Evolutionary conservation across 108 stramenopile species (phyloP).

Genomic region (Nannochloropsis salina): DNA sequence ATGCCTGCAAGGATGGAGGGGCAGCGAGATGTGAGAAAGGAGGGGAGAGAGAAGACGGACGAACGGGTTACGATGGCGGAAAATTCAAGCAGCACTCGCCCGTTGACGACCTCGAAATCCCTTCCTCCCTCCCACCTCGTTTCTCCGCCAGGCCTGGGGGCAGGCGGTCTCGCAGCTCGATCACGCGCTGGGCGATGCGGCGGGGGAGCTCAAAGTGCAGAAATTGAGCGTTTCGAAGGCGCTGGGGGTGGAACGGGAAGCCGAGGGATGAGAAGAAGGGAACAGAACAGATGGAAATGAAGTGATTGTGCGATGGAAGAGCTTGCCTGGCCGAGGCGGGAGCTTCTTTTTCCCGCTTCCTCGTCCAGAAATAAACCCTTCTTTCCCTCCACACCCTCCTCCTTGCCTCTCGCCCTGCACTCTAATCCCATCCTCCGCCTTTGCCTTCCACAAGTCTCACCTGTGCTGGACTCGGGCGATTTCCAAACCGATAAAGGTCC

Average conservation of each 20-base stretch:
- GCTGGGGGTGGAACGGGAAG: conserved; percentile 28
- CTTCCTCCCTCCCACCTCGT: background rate
- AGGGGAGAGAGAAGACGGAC: background rate
- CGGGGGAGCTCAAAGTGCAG: conserved; percentile 77
- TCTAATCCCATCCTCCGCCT: conserved; percentile 20
- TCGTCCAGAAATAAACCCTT: background rate
- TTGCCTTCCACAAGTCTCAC: conserved; percentile 37
- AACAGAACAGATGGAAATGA: background rate
- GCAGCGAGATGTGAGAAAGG: background rate
- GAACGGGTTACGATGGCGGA: background rate
- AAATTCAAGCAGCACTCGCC: background rate
- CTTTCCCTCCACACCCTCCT: background rate
- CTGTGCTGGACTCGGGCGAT: conserved; percentile 41
- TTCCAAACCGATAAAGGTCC: conserved; percentile 78
- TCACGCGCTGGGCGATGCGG: conserved; percentile 78
- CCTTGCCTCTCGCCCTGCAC: conserved; percentile 6
- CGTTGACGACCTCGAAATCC: background rate
- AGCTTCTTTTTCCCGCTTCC: too few relatives aligned
- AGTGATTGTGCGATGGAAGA: too few relatives aligned
- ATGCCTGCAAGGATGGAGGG: conserved; percentile 54
- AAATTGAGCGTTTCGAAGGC: conserved; percentile 77
- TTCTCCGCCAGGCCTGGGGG: conserved; percentile 64
- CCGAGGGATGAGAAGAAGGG: background rate
- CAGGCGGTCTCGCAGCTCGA: conserved; percentile 67
- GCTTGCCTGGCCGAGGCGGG: too few relatives aligned